These are phyloP conservation scores for Friedmanniomyces endolithicus DNA, from an alignment of 495 filamentous ascomycete genomes.

Conservation along the genomic window DNA sequence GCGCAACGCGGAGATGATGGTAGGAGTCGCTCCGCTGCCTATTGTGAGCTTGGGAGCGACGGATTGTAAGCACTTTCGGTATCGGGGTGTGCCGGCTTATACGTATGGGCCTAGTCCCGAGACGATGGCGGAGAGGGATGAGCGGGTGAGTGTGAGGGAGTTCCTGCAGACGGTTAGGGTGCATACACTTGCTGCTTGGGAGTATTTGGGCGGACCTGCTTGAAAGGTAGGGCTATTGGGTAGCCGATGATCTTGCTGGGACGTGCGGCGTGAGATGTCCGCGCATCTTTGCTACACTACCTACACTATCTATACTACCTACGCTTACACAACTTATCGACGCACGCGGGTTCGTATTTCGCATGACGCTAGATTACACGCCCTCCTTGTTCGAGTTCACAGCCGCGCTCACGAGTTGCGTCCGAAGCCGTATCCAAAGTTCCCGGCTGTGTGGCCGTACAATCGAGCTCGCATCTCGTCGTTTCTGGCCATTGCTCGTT, in stretches of 20 bases:
- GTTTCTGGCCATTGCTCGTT: background rate
- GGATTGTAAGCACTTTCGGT: constrained; percentile 18
- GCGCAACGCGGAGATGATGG: constrained; percentile 2
- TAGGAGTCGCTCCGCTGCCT: background rate
- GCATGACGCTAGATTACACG: too few species aligned
- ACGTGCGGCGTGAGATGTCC: too few species aligned
- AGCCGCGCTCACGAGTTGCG: too few species aligned
- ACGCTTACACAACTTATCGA: too few species aligned
- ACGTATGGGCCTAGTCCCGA: constrained; percentile 11
- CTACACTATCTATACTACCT: too few species aligned
- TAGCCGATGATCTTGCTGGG: too few species aligned
- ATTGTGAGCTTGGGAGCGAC: constrained; percentile 11
- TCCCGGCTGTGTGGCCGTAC: too few species aligned
- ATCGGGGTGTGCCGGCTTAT: constrained; percentile 16
- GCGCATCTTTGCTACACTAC: too few species aligned
- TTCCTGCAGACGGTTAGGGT: constrained; percentile 11
- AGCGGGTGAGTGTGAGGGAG: constrained; percentile 8
- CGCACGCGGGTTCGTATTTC: too few species aligned
- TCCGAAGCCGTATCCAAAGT: too few species aligned
- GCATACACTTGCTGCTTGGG: constrained; percentile 15
- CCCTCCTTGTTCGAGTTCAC: too few species aligned
- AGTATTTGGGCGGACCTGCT: constrained; percentile 4
- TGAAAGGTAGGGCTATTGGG: background rate
- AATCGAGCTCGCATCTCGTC: background rate
- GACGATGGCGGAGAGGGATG: constrained; percentile 12